These are phyloP conservation scores for Epichloe bromicola DNA, from an alignment of 2,329 filamentous ascomycete genomes.

Conservation along the genomic window DNA sequence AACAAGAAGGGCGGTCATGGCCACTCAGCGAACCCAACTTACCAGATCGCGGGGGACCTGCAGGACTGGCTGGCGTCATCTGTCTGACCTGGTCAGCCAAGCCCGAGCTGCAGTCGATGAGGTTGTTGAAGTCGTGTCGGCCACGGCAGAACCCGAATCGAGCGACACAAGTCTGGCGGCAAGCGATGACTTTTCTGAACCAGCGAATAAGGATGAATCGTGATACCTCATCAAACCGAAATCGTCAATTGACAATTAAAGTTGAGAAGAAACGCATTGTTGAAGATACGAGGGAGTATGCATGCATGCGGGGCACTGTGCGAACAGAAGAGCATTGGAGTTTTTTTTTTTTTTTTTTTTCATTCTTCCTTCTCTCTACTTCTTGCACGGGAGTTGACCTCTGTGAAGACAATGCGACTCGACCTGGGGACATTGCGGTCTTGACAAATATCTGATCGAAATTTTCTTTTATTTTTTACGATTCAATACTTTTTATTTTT, in stretches of 20 bases:
- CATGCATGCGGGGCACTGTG: neutral
- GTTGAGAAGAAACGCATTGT: neutral
- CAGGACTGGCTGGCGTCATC: slow-evolving; percentile 23
- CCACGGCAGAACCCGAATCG: neutral
- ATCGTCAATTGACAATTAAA: too few species aligned
- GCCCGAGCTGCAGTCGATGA: neutral
- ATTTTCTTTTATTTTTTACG: too few species aligned
- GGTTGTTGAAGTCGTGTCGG: neutral
- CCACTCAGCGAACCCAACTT: slow-evolving; percentile 28
- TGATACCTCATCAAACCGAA: too few species aligned
- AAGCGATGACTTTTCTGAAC: too few species aligned
- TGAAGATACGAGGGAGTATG: neutral
- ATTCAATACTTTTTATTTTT: too few species aligned
- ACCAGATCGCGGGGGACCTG: slow-evolving; percentile 28
- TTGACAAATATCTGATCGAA: too few species aligned
- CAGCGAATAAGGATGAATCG: too few species aligned
- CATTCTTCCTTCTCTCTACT: neutral
- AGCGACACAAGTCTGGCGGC: neutral
- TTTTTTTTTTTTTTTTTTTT: neutral
- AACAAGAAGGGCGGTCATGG: slow-evolving; percentile 28
- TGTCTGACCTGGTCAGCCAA: neutral
- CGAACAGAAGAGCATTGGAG: neutral
- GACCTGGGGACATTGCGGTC: too few species aligned
- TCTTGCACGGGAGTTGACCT: neutral
- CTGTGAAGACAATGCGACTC: neutral